Evolutionary conservation across 768 basidiomycete species (phyloP), one percentile per base, ranked within the genome.

Genomic region (Tephrocybe sp.): DNA sequence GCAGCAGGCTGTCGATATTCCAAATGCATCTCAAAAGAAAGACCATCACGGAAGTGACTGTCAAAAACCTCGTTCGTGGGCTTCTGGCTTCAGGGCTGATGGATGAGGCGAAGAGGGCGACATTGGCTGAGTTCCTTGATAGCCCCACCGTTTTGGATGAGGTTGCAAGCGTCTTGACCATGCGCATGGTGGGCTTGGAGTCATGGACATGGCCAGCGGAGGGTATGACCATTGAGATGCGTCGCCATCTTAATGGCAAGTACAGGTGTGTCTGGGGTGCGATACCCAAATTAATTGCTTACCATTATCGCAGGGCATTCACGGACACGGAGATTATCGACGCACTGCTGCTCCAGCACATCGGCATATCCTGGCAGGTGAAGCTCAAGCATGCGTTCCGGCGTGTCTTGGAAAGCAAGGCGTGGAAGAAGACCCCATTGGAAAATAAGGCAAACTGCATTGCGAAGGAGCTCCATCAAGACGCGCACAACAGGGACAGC

Each of bases 241-340:
- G 77, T 12, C 66, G 77, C 4, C 71, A 73, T 64, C 62, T 79
- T 26, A 75, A 75, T 53, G 78, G 78, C 1, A 78, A 77, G 62
- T 78, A 77, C 51, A 64, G 70, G 71, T 68, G n/a, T 49, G 53
- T 30, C 14, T 10, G 11, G 15, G 4, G 8, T 39, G 37, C 24
- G 25, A 10, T 51, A 8, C 24, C 45, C 12, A 41, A 20, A 9
- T 5, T 32, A 9, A 15, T 28, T 17, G 7, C 47, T n/a, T 21
- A 41, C 21, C n/a, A 21, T 17, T 33, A 45, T 32, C 15, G 2
- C 38, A 71, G 76, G 18, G 75, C 73, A n/a, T 77, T 74, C 55
- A 75, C 74, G 9, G 76, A 79, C 53, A 73, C 73, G 14, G 77
- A 79, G 34, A 69, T 77, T 43, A 58, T 79, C 21, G 74, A 78